These are phyloP conservation scores for Debaryomyces tyrocola DNA, from an alignment of 805 yeast species.

Conservation along the genomic window DNA sequence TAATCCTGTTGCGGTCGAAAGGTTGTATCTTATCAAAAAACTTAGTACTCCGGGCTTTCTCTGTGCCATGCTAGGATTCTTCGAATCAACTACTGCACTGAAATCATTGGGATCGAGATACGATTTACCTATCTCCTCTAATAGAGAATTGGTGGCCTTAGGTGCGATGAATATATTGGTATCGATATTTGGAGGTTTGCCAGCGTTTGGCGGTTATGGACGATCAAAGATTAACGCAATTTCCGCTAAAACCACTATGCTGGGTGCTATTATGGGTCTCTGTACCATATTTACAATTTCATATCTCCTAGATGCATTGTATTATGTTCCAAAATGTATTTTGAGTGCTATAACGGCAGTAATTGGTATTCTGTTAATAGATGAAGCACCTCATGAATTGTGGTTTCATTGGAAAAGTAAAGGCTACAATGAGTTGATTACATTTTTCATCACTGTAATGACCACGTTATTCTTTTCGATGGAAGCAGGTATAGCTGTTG, in stretches of 20 bases:
- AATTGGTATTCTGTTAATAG: slow-evolving; percentile 64
- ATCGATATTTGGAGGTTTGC: slow-evolving; percentile 69
- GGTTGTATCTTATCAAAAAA: slow-evolving; percentile 51
- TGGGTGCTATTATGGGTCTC: slow-evolving; percentile 83
- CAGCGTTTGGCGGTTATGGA: slow-evolving; percentile 96
- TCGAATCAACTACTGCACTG: slow-evolving; percentile 91
- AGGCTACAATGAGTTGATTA: slow-evolving; percentile 74
- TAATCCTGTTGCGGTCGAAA: slow-evolving; percentile 56
- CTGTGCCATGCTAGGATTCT: slow-evolving; percentile 84
- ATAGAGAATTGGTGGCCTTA: slow-evolving; percentile 87
- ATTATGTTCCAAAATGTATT: slow-evolving; percentile 75
- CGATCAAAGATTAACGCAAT: slow-evolving; percentile 85
- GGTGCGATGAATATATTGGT: slow-evolving; percentile 73
- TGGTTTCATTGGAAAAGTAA: slow-evolving; percentile 67
- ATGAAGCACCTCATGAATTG: slow-evolving; percentile 82
- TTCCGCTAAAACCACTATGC: slow-evolving; percentile 77
- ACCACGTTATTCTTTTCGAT: slow-evolving; percentile 57
- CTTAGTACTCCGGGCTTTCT: slow-evolving; percentile 69
- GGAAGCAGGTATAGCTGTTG: slow-evolving; percentile 88
- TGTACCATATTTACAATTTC: slow-evolving; percentile 66
- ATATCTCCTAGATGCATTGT: slow-evolving; percentile 60
- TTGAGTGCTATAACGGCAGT: slow-evolving; percentile 76
- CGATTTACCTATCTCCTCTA: slow-evolving; percentile 73
- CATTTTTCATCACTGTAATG: slow-evolving; percentile 39
- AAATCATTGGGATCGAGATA: slow-evolving; percentile 78